These are phyloP conservation scores for Colletotrichum spinosum DNA, from an alignment of 2,329 filamentous ascomycete species.

Conservation along the genomic window DNA sequence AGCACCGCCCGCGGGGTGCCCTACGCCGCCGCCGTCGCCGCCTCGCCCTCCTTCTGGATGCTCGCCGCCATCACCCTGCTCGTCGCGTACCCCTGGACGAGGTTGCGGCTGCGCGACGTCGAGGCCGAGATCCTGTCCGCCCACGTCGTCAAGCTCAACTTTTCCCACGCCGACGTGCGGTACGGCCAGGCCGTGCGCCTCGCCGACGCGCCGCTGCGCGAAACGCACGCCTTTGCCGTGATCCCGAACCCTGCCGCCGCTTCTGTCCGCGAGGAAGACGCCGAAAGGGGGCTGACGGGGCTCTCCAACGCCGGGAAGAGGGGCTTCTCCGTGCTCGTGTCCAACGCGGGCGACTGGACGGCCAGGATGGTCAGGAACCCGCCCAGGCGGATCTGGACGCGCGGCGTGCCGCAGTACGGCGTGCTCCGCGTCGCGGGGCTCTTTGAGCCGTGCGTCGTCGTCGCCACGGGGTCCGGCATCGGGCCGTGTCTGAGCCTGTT, in stretches of 20 bases:
- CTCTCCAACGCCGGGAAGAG: constrained; percentile 50
- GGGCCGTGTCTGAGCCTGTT: constrained; percentile 72
- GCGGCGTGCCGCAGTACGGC: constrained; percentile 74
- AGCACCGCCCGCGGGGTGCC: constrained; percentile 47
- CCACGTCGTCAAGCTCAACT: constrained; percentile 79
- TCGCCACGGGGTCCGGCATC: constrained; percentile 80
- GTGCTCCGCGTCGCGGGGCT: constrained; percentile 75
- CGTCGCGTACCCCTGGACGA: constrained; percentile 79
- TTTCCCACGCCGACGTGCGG: constrained; percentile 71
- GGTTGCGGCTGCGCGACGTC: constrained; percentile 76
- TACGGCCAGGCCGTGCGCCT: constrained; percentile 69
- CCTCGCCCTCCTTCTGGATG: constrained; percentile 71
- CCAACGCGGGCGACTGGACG: constrained; percentile 83
- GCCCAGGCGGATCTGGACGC: constrained; percentile 73
- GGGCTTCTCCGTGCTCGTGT: constrained; percentile 77
- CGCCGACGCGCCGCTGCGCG: constrained; percentile 71
- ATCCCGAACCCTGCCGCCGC: constrained; percentile 66
- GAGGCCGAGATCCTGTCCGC: constrained; percentile 74
- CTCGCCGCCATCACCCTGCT: constrained; percentile 72
- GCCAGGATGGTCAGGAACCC: constrained; percentile 69
- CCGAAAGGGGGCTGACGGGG: constrained; percentile 24
- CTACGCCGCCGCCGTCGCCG: constrained; percentile 51
- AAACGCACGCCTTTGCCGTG: constrained; percentile 83
- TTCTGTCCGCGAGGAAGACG: constrained; percentile 8
- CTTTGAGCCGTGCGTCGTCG: constrained; percentile 73